These are phyloP conservation scores for Trypanosoma melophagium DNA, from an alignment of 208 protist species.

Conservation along the genomic window DNA sequence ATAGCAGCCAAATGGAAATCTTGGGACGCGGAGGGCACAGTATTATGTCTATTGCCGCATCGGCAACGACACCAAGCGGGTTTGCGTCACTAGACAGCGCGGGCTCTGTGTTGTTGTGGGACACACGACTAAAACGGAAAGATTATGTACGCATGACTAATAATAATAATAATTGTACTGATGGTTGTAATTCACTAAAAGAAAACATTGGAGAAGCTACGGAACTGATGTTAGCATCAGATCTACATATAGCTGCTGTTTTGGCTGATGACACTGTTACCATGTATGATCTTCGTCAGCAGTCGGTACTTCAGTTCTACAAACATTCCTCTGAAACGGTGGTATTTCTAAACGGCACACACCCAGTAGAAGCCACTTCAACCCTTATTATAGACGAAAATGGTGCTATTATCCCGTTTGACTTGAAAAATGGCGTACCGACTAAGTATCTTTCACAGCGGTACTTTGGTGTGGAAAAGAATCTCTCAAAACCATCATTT, in stretches of 20 bases:
- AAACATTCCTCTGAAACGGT: constrained; percentile 46
- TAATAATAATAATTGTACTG: constrained; percentile 1
- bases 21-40: constrained; percentile 31
- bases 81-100: constrained; percentile 55
- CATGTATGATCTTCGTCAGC: constrained; percentile 51
- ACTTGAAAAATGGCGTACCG: constrained; percentile 23
- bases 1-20: constrained; percentile 39
- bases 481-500: constrained; percentile 29
- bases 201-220: constrained; percentile 25
- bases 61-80: constrained; percentile 16
- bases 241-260: constrained; percentile 44
- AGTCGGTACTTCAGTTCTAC: constrained; percentile 26
- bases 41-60: constrained; percentile 54
- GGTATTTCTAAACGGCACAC: constrained; percentile 24
- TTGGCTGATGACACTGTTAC: constrained; percentile 43
- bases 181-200: background rate
- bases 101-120: constrained; percentile 52
- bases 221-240: constrained; percentile 48
- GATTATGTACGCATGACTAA: constrained; percentile 38
- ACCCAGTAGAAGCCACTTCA: constrained; percentile 15
- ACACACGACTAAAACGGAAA: constrained; percentile 48
- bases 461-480: constrained; percentile 39
- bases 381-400: constrained; percentile 65
- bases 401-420: constrained; percentile 53
- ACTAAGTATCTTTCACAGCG: constrained; percentile 26